Conservation (phyloP, 2,329 filamentous ascomycete species). For the Coniochaeta hoffmannii region DNA sequence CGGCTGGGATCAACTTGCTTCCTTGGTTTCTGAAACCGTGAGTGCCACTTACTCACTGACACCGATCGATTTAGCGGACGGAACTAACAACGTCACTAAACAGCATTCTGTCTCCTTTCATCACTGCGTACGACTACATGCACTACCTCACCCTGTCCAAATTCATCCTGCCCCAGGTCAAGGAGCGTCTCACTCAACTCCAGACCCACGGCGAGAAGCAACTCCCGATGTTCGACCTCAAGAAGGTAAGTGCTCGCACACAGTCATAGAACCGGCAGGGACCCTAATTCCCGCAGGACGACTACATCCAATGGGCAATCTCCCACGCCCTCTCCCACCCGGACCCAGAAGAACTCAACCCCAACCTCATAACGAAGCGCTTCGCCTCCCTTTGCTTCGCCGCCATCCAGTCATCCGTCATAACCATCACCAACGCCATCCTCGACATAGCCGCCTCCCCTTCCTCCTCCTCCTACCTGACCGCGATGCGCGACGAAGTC, state of each 20-base stretch:
- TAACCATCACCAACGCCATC: conserved; percentile 28
- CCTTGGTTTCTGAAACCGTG: conserved; percentile 22
- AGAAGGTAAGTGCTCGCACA: conserved; percentile 10
- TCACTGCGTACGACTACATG: conserved; percentile 22
- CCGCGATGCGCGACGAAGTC: conserved; percentile 27
- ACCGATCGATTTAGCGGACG: neutral
- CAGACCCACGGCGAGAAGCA: conserved; percentile 13
- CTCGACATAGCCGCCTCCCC: conserved; percentile 27
- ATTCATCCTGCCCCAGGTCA: conserved; percentile 25
- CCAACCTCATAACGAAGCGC: conserved; percentile 23
- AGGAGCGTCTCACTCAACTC: conserved; percentile 17
- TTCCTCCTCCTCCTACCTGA: conserved; percentile 14
- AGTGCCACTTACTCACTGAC: conserved; percentile 6
- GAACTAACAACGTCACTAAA: neutral
- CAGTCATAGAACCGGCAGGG: neutral
- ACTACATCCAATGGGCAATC: conserved; percentile 32
- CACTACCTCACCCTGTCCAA: conserved; percentile 22
- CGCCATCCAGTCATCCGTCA: conserved; percentile 29
- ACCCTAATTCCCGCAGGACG: conserved; percentile 18
- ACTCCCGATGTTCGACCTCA: conserved; percentile 9
- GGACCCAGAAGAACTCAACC: conserved; percentile 19
- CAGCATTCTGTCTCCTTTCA: conserved; percentile 20
- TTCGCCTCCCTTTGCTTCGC: conserved; percentile 26
- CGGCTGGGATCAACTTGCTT: conserved; percentile 20
- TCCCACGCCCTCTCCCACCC: conserved; percentile 23